Conservation (phyloP, 108 stramenopile species). For the Schizochytrium sp. region DNA sequence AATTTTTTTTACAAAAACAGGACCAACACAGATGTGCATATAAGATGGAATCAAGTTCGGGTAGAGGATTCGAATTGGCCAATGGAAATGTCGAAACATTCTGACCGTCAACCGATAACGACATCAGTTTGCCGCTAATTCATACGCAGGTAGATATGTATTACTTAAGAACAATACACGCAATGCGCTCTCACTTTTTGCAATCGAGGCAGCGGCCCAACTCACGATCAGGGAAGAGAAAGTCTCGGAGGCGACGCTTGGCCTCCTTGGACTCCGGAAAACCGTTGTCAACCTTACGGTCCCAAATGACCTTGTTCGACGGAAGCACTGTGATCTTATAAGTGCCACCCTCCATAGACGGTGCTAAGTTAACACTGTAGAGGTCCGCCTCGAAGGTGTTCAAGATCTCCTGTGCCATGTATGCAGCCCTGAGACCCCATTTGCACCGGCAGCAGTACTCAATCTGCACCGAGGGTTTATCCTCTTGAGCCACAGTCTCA, state of each 20-base stretch:
- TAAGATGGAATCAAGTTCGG: too few species aligned
- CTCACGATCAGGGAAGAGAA: not conserved
- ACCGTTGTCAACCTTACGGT: not conserved
- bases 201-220: slow-evolving; percentile 27
- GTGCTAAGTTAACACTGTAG: slow-evolving; percentile 24
- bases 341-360: slow-evolving; percentile 53
- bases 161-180: too few species aligned
- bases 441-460: slow-evolving; percentile 46
- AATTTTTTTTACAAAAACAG: too few species aligned
- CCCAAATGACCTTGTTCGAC: not conserved
- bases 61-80: too few species aligned
- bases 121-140: not conserved
- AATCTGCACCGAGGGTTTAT: slow-evolving; percentile 13
- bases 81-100: too few species aligned
- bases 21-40: too few species aligned
- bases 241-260: slow-evolving; percentile 46
- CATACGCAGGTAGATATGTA: too few species aligned
- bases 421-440: slow-evolving; percentile 42
- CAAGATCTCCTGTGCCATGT: slow-evolving; percentile 51
- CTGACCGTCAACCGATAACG: not conserved
- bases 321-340: not conserved
- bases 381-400: slow-evolving; percentile 42
- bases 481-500: not conserved
- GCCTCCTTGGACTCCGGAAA: slow-evolving; percentile 57
- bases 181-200: not conserved